Base-by-base conservation (phyloP, 2,329 filamentous ascomycete genomes). In the Dothiorella sarmentorum region DNA sequence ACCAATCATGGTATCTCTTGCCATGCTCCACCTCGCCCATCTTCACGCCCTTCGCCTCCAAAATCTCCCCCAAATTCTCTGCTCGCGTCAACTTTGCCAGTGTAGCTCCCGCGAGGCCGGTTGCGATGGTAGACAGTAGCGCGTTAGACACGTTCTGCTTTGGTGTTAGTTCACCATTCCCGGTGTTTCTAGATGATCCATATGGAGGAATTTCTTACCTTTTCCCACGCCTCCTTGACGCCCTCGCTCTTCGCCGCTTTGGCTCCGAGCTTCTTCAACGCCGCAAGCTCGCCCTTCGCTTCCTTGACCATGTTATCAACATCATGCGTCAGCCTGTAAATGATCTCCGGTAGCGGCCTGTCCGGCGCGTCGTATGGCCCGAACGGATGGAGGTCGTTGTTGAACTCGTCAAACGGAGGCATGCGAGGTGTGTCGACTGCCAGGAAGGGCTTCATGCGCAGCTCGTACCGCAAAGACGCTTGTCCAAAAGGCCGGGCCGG, bases 401-500 rank as follows among this genome's bases (percentile, higher is more conserved):
- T 71, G 61, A 89, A 90, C 13, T 85, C 82, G 6, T 84, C 82
- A 62, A 83, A 88, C 0, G 82, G 75, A 0, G 89, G 85, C 11
- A 90, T 78, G 60, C 85, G 82, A 0, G 90, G 89, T 2, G 90
- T 78, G 9, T 82, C 81, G 58, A 96, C 82, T 7, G 77, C 71
- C 1, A 87, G 78, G 67, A 95, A 96, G 0, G 91, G 90, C 66
- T 88, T 89, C 90, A 96, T 94, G 60, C 92, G 88, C 9, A 95
- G 76, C 64, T 94, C 88, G 70, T 94, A 92, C 11, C 90, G 85
- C 4, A 91, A 76, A 29, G 79, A 73, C 59, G 88, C 82, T 15
- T 82, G 83, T 59, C 85, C 84, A 69, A 91, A 95, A 0, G 87
- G 85, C 1, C 84, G 76, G 0, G 72, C 71, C 4, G 79, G 82